phyloP scores from a whole-genome alignment of 768 basidiomycete species.

The Wakefieldia striispora region DNA sequence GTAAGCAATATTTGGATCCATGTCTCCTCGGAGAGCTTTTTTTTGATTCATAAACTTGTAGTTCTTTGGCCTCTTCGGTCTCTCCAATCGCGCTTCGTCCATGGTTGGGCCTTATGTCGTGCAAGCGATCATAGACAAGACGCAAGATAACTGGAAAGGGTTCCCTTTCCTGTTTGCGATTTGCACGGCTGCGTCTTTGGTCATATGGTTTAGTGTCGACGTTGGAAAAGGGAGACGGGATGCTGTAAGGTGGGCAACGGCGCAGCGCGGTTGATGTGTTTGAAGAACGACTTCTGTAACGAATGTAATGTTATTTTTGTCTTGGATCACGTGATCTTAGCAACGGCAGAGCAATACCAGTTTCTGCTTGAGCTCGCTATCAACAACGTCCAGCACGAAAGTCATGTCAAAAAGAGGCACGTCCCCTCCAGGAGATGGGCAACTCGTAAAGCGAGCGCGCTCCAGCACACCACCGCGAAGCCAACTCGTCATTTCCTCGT shows the following conservation, averaged over 20 bases:
- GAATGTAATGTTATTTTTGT: too few relatives aligned
- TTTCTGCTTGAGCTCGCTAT: too few relatives aligned
- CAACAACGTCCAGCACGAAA: not conserved
- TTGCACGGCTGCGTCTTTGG: slow-evolving; percentile 59
- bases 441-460: slow-evolving; percentile 62
- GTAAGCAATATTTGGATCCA: slow-evolving; percentile 22
- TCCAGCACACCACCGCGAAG: slow-evolving; percentile 51
- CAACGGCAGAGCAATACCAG: too few relatives aligned
- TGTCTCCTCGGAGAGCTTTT: not conserved
- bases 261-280: slow-evolving; percentile 18
- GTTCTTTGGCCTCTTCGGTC: slow-evolving; percentile 87
- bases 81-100: slow-evolving; percentile 82
- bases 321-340: too few relatives aligned
- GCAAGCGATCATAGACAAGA: slow-evolving; percentile 73
- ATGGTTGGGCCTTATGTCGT: slow-evolving; percentile 87
- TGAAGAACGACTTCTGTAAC: not conserved
- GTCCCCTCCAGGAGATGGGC: slow-evolving; percentile 52
- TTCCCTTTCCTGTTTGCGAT: slow-evolving; percentile 83
- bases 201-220: slow-evolving; percentile 78
- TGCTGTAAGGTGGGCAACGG: slow-evolving; percentile 55
- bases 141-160: slow-evolving; percentile 77
- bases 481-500: slow-evolving; percentile 77
- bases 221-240: slow-evolving; percentile 60
- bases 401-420: slow-evolving; percentile 70
- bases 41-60: slow-evolving; percentile 23